Evolutionary conservation across 73 alveolate species (phyloP).

Genomic region (Diophrys sp.): DNA sequence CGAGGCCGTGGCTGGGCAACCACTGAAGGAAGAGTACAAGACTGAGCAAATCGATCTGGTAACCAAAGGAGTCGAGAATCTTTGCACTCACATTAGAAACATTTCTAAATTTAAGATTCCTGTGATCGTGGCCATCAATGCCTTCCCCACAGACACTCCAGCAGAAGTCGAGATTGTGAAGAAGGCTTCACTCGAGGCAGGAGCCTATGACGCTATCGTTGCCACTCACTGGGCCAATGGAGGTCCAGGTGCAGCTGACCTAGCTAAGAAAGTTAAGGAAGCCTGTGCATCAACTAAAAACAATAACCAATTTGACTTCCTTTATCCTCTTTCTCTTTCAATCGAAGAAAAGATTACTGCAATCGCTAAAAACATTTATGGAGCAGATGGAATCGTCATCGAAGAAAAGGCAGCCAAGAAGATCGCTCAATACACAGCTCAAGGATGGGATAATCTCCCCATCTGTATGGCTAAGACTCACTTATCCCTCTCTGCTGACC

Average conservation of each 20-base stretch:
- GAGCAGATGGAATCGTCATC: constrained; percentile 31
- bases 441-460: constrained; percentile 35
- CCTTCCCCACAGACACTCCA: constrained; percentile 12
- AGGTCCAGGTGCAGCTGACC: constrained; percentile 35
- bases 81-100: constrained; percentile 31
- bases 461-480: constrained; percentile 54
- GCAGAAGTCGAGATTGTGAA: constrained; percentile 28
- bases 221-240: constrained; percentile 43
- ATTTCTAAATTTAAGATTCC: constrained; percentile 24
- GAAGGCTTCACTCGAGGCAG: constrained; percentile 23
- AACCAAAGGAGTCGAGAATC: constrained; percentile 46
- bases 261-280: constrained; percentile 19
- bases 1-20: constrained; percentile 57
- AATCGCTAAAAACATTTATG: constrained; percentile 25
- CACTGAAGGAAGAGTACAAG: constrained; percentile 52
- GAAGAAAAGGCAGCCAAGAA: constrained; percentile 25
- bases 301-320: constrained; percentile 20
- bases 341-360: constrained; percentile 31
- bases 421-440: constrained; percentile 15
- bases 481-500: constrained; percentile 27
- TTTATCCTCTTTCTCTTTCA: constrained; percentile 14
- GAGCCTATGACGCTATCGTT: constrained; percentile 37
- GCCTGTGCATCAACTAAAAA: constrained; percentile 13
- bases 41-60: constrained; percentile 48
- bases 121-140: constrained; percentile 22